These are phyloP conservation scores for Wallemia ichthyophaga DNA, from an alignment of 1,284 basidiomycete species.

Conservation along the genomic window DNA sequence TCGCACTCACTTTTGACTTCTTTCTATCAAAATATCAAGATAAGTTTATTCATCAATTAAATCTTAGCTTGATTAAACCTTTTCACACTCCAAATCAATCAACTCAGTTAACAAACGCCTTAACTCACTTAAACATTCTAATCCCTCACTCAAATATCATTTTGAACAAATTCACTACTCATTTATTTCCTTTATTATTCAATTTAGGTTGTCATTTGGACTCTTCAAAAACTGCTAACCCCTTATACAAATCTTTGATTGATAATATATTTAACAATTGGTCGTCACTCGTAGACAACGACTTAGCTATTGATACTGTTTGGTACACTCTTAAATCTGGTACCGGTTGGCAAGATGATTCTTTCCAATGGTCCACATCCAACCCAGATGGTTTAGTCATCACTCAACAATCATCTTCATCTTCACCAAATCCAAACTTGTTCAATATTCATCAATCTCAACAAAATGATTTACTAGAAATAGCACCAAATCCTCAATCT, in stretches of 20 bases:
- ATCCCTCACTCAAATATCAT: not conserved
- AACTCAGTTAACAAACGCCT: not conserved
- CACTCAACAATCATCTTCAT: not conserved
- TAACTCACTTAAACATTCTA: not conserved
- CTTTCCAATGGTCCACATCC: not conserved
- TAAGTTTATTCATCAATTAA: not conserved
- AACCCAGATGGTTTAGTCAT: not conserved
- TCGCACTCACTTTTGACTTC: not conserved
- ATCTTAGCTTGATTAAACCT: not conserved
- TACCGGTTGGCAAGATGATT: not conserved
- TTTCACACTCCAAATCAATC: too few species aligned
- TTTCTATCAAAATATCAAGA: not conserved
- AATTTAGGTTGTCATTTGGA: not conserved
- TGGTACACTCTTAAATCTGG: not conserved
- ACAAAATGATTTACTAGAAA: not conserved
- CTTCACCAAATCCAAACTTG: not conserved
- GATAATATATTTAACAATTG: not conserved
- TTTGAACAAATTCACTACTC: not conserved
- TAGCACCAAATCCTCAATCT: not conserved
- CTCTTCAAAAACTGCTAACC: not conserved
- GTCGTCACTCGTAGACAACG: not conserved
- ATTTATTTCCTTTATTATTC: not conserved
- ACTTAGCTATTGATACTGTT: not conserved
- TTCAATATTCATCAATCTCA: not conserved
- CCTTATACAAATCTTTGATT: not conserved